phyloP scores from a whole-genome alignment of 768 basidiomycete genomes.

The Termitomyces sp. region DNA sequence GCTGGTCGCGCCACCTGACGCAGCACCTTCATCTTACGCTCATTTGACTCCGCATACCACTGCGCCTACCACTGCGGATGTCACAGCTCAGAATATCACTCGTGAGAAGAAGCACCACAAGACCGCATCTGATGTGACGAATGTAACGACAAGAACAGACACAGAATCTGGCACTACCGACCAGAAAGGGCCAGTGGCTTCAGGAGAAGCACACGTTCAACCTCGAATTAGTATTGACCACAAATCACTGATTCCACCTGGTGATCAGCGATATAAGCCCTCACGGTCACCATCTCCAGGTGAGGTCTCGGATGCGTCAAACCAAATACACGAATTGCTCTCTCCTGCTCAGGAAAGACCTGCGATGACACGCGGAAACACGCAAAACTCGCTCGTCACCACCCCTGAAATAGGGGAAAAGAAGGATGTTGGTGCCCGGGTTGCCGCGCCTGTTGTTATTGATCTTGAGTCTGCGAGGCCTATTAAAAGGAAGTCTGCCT shows the following conservation, averaged over 20 bases:
- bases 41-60: slow-evolving; percentile 48
- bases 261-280: slow-evolving; percentile 27
- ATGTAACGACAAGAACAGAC: slow-evolving; percentile 26
- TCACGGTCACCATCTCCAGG: slow-evolving; percentile 27
- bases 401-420: slow-evolving; percentile 62
- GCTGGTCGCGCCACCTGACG: slow-evolving; percentile 71
- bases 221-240: slow-evolving; percentile 20
- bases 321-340: slow-evolving; percentile 26
- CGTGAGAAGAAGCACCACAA: slow-evolving; percentile 30
- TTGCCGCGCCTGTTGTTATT: slow-evolving; percentile 59
- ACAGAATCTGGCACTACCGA: slow-evolving; percentile 48
- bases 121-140: slow-evolving; percentile 42
- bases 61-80: slow-evolving; percentile 32
- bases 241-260: slow-evolving; percentile 22
- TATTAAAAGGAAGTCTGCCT: slow-evolving; percentile 7
- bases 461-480: slow-evolving; percentile 29
- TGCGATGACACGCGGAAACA: slow-evolving; percentile 3
- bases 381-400: slow-evolving; percentile 27
- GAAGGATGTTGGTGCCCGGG: slow-evolving; percentile 54
- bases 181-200: slow-evolving; percentile 19
- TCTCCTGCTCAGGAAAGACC: slow-evolving; percentile 17
- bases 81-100: neutral
- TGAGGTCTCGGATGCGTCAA: slow-evolving; percentile 14
- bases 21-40: slow-evolving; percentile 46
- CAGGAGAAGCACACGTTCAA: slow-evolving; percentile 7